These are phyloP conservation scores for Trametes meyenii DNA, from an alignment of 768 basidiomycete genomes.

Conservation along the genomic window DNA sequence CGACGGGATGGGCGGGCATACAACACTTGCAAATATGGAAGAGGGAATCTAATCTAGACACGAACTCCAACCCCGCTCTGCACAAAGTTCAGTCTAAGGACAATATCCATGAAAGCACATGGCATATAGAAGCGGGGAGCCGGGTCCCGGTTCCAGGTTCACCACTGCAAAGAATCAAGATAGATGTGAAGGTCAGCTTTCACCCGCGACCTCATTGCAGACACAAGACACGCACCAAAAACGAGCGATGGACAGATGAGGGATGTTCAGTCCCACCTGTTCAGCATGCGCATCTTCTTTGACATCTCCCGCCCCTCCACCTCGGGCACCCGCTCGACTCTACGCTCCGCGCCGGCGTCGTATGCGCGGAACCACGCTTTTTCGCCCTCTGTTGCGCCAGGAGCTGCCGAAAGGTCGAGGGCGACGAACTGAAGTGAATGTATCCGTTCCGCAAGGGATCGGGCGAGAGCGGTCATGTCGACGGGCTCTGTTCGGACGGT, in stretches of 20 bases:
- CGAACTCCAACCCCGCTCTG: neutral
- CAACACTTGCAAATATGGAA: neutral
- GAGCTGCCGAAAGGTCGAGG: constrained; percentile 11
- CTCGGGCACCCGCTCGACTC: constrained; percentile 4
- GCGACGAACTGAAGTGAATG: constrained; percentile 10
- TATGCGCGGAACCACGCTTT: constrained; percentile 8
- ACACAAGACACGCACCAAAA: neutral
- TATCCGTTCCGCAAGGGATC: constrained; percentile 3
- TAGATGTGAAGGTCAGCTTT: no score
- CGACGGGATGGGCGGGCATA: neutral
- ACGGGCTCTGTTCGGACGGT: neutral
- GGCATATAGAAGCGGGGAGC: no score
- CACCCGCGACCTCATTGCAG: neutral
- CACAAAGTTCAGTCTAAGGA: neutral
- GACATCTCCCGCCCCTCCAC: constrained; percentile 1
- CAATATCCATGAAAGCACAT: neutral
- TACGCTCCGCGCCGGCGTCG: neutral
- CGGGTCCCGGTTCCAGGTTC: no score
- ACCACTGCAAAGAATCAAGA: no score
- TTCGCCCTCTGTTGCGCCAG: neutral
- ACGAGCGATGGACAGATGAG: neutral
- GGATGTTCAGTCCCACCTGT: constrained; percentile 17
- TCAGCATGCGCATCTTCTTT: constrained; percentile 12
- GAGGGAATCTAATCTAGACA: no score
- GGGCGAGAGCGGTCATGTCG: constrained; percentile 14